Evolutionary conservation across 306 rosid genomes (phyloP).

Genomic region (Prunus padus): DNA sequence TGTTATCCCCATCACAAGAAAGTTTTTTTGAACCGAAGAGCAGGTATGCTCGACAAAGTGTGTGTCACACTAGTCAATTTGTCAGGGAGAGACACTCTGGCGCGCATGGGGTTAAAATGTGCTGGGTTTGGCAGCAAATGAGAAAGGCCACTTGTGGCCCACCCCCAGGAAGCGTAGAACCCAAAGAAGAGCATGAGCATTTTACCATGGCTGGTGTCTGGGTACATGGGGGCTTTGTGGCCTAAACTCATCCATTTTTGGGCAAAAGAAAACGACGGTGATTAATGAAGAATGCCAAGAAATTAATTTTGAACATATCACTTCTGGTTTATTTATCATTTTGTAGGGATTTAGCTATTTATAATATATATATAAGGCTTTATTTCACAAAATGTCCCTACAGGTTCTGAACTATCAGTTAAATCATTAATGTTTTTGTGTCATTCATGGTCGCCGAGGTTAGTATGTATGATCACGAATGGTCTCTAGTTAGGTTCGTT

Average conservation of each 20-base stretch:
- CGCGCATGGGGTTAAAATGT: neutral
- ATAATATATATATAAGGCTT: too few relatives aligned
- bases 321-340: too few relatives aligned
- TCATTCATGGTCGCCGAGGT: too few relatives aligned
- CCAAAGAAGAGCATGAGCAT: neutral
- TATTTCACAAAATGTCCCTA: too few relatives aligned
- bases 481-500: too few relatives aligned
- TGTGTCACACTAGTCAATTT: neutral
- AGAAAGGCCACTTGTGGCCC: neutral
- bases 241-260: neutral
- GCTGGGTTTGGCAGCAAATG: neutral
- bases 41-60: neutral
- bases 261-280: neutral
- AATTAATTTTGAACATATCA: too few relatives aligned
- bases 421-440: too few relatives aligned
- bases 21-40: too few relatives aligned
- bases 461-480: too few relatives aligned
- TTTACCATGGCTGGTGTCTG: neutral
- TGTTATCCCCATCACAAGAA: rapidly evolving
- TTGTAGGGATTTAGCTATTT: too few relatives aligned
- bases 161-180: neutral
- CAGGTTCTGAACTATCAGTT: too few relatives aligned
- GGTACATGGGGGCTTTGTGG: neutral
- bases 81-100: neutral
- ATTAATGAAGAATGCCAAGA: neutral